Base-by-base conservation (phyloP, 495 filamentous ascomycete genomes). In the Daldinia concentrica region DNA sequence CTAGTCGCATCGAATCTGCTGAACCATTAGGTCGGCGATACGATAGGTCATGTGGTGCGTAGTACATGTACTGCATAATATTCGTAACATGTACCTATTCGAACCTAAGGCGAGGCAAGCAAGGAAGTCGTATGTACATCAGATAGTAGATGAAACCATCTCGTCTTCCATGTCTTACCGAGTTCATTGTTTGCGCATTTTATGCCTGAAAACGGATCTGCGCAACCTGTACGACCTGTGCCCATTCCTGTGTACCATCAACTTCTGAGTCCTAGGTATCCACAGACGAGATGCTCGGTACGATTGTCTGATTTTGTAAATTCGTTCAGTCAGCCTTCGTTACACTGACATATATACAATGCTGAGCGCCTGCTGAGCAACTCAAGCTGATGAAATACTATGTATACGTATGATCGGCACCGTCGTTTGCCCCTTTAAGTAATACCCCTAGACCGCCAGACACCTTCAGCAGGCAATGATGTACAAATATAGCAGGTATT, bases 21-120 rank as follows among this genome's bases (percentile, higher is more conserved):
- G 64, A 64, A 59, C 69, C 69, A 52, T 39, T 55, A 14, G 55
- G 52, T 59, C 32, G 69, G 69, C 14, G 52, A 67, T 48, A 43
- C 34, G 59, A 58, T 17, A 50, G 54, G 55, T 72, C 69, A 72
- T 68, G 64, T 72, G 69, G 61, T 57, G 34, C n/a, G 24, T 27
- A 7, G 15, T 17, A 17, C 39, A 41, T 41, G 39, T 41, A 41
- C 39, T 24, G 34, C 34, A 14, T 36, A 36, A 14, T 36, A 36
- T 36, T 19, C 14, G 56, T 73, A 48, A 50, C n/a, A n/a, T n/a
- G n/a, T n/a, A n/a, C n/a, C n/a, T 39, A 73, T 65, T 62, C 39
- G 41, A 57, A 57, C 56, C 14, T 64, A 39, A 34, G 17, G 26
- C 30, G 29, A 63, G 60, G 36, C 19, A 62, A 24, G 36, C 56